Conservation (phyloP, 1,284 basidiomycete species). For the Prillingera fragicola region DNA sequence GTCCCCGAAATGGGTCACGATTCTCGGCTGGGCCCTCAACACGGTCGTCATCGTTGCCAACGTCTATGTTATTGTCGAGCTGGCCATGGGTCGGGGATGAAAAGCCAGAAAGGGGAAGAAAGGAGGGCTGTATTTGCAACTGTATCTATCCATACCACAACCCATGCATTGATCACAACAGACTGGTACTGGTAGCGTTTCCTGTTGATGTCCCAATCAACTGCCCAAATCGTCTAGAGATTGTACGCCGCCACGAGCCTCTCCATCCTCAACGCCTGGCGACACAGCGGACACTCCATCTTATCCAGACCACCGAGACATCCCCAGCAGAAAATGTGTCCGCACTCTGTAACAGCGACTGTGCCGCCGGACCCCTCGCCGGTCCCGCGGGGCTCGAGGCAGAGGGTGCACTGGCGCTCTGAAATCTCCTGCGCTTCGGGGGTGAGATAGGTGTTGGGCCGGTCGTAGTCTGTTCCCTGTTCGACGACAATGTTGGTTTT, state of each 20-base stretch:
- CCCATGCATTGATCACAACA: too few species aligned
- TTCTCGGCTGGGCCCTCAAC: constrained; percentile 60
- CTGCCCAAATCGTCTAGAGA: too few species aligned
- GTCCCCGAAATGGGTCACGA: constrained; percentile 56
- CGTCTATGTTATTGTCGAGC: constrained; percentile 45
- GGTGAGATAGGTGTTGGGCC: constrained; percentile 38
- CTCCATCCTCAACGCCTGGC: constrained; percentile 68
- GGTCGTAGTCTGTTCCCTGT: constrained; percentile 21
- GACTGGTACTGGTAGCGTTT: too few species aligned
- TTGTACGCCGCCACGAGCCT: constrained; percentile 77
- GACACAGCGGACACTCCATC: constrained; percentile 70
- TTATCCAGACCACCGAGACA: constrained; percentile 95
- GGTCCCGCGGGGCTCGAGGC: constrained; percentile 74
- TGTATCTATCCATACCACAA: too few species aligned
- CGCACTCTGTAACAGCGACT: constrained; percentile 79
- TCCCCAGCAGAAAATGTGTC: constrained; percentile 89
- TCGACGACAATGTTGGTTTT: constrained; percentile 52
- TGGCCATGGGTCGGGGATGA: constrained; percentile 42
- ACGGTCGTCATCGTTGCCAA: constrained; percentile 63
- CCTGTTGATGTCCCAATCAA: too few species aligned
- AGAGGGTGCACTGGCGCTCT: constrained; percentile 74
- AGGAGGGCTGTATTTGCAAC: too few species aligned
- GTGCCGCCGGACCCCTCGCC: constrained; percentile 48
- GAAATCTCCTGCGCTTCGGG: constrained; percentile 50
- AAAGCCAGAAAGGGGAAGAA: too few species aligned